These are phyloP conservation scores for Sporisorium graminicola DNA, from an alignment of 1,284 basidiomycete genomes.

Conservation along the genomic window DNA sequence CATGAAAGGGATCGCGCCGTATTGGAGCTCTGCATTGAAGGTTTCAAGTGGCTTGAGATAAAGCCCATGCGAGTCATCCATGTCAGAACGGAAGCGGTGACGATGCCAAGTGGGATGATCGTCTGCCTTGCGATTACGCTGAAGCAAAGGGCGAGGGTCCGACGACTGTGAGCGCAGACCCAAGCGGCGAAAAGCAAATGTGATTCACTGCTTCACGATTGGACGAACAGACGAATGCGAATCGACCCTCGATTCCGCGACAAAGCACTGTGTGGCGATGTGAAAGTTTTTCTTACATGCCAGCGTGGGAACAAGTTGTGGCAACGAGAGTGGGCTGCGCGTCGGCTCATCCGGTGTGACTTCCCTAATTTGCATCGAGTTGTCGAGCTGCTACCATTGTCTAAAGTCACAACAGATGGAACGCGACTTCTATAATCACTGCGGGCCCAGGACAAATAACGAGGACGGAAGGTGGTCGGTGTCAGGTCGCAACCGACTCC, in stretches of 20 bases:
- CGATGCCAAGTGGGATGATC: not conserved
- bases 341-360: conserved; percentile 16
- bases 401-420: conserved; percentile 10
- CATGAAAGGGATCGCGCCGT: not conserved
- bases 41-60: conserved; percentile 1
- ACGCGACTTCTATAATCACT: not conserved
- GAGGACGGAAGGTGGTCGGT: too few relatives aligned
- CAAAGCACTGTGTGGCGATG: not conserved
- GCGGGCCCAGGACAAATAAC: too few relatives aligned
- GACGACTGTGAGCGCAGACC: conserved; percentile 3
- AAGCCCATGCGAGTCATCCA: not conserved
- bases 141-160: not conserved
- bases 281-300: conserved; percentile 1
- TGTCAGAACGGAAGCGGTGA: not conserved
- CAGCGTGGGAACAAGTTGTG: conserved; percentile 10
- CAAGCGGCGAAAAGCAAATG: not conserved
- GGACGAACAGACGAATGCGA: not conserved
- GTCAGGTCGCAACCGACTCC: not conserved
- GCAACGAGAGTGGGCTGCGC: not conserved
- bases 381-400: not conserved
- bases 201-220: not conserved
- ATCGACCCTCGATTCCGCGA: not conserved
- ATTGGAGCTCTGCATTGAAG: not conserved
- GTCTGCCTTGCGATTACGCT: not conserved
- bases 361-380: not conserved